Conservation (phyloP, 768 basidiomycete genomes). For the Albatrellus ellisii region DNA sequence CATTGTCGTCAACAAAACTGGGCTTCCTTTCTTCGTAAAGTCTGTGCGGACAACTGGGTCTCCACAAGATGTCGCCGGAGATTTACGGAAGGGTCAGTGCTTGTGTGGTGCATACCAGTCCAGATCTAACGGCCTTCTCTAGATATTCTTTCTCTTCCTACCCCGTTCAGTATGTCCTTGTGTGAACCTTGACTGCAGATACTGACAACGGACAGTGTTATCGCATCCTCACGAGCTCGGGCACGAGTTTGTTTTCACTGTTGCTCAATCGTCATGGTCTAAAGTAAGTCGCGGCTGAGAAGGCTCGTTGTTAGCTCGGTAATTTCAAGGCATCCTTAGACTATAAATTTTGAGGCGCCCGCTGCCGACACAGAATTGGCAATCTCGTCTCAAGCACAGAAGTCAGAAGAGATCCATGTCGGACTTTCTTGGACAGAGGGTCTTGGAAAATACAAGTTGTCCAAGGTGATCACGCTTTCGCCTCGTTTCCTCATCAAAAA, state of each 20-base stretch:
- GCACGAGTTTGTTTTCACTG: constrained; percentile 70
- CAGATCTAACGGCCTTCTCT: neutral
- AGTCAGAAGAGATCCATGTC: constrained; percentile 57
- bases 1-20: constrained; percentile 86
- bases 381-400: constrained; percentile 48
- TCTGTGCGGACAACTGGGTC: constrained; percentile 50
- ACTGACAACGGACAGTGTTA: constrained; percentile 43
- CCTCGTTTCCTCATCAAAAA: constrained; percentile 91
- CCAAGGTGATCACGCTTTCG: constrained; percentile 83
- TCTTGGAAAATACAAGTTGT: constrained; percentile 92
- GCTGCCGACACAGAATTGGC: constrained; percentile 79
- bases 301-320: neutral
- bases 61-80: constrained; percentile 77
- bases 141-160: constrained; percentile 34
- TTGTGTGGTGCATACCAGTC: neutral
- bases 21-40: constrained; percentile 64
- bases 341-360: constrained; percentile 85
- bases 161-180: constrained; percentile 68
- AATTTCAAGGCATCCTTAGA: constrained; percentile 25
- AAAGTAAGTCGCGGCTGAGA: constrained; percentile 34
- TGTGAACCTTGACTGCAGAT: neutral
- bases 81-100: constrained; percentile 41
- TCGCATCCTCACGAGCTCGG: constrained; percentile 73
- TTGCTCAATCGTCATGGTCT: constrained; percentile 84
- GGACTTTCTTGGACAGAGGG: constrained; percentile 92